Conservation (phyloP, 768 basidiomycete genomes). For the Auricularia sp. region DNA sequence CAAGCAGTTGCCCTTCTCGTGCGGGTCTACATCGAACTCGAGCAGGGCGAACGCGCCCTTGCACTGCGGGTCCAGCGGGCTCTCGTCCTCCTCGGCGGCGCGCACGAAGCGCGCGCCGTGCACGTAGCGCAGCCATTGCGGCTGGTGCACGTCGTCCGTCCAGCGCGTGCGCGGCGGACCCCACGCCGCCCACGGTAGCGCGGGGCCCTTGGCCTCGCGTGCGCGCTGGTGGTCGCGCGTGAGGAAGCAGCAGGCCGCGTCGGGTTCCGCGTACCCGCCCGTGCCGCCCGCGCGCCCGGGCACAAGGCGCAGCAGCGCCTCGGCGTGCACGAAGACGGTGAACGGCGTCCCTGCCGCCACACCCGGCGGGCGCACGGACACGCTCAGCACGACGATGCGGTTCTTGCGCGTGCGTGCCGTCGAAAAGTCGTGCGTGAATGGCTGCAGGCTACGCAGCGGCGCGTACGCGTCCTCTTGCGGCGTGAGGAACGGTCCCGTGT, state of each 20-base stretch:
- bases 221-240: conserved; percentile 16
- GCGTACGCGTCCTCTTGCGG: conserved; percentile 11
- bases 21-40: conserved; percentile 21
- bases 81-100: conserved; percentile 1
- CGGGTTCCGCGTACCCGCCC: conserved; percentile 2
- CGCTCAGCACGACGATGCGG: background rate
- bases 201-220: background rate
- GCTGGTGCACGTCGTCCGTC: conserved; percentile 17
- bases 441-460: background rate
- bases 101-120: conserved; percentile 32
- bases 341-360: conserved; percentile 15
- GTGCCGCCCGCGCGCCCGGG: background rate
- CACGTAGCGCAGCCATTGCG: conserved; percentile 36
- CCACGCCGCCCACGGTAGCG: conserved; percentile 30
- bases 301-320: background rate
- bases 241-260: conserved; percentile 26
- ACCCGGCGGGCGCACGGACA: background rate
- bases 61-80: conserved; percentile 2
- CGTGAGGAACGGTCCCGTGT: conserved; percentile 13
- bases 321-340: conserved; percentile 13
- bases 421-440: background rate
- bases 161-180: conserved; percentile 26
- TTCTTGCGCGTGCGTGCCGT: background rate
- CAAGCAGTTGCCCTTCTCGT: background rate
- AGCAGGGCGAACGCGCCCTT: conserved; percentile 15